Percentiles rank a stretch among this genome's conserved stretches.
Conservation (phyloP, 2,329 filamentous ascomycete genomes). For the Fusarium sp. region DNA sequence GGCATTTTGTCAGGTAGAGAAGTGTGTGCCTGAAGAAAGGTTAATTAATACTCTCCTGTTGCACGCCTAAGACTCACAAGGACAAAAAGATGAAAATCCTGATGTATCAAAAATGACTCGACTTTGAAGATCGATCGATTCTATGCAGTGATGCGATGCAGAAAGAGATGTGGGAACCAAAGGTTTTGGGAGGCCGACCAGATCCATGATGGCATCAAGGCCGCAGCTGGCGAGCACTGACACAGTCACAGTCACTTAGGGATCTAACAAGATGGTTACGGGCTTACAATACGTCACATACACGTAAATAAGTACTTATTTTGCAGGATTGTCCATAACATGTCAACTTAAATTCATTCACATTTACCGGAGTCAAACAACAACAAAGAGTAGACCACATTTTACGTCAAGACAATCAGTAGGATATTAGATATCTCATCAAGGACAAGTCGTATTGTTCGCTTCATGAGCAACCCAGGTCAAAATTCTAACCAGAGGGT, state of each 20-base stretch:
- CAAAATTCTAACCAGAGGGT: neutral
- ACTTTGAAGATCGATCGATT: neutral
- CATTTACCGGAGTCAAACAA: neutral
- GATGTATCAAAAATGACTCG: neutral
- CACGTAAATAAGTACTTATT: neutral
- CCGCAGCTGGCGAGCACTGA: neutral
- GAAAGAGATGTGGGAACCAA: no score
- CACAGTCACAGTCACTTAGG: neutral
- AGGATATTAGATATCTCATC: neutral
- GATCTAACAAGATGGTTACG: neutral
- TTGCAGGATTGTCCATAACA: neutral
- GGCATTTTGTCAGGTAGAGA: neutral
- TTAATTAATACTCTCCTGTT: neutral
- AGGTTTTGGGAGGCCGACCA: slow-evolving; percentile 2
- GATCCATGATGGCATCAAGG: neutral
- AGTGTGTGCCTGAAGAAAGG: neutral
- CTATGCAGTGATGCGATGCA: neutral
- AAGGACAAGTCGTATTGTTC: neutral
- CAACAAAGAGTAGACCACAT: neutral
- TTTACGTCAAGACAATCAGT: no score
- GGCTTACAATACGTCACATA: neutral
- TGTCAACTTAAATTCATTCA: neutral
- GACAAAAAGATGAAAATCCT: neutral
- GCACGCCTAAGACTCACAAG: neutral
- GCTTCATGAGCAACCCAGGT: neutral